A percentile compares a stretch with the other conserved stretches of the same genome.
These are phyloP conservation scores for Ocimum tenuiflorum DNA, from an alignment of 257 asterid genomes.

Conservation along the genomic window DNA sequence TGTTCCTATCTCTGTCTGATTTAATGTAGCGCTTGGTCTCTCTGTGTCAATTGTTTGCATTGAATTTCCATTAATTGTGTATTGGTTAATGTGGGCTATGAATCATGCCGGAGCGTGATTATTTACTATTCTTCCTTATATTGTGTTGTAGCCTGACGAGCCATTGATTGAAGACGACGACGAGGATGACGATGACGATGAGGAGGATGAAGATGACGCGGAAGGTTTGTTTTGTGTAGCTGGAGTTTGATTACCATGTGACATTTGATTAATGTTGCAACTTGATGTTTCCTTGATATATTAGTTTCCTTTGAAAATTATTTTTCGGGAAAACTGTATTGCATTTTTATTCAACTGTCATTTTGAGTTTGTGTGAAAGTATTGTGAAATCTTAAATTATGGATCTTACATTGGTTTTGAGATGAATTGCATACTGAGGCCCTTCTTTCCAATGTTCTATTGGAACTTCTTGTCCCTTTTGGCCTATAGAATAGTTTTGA, in stretches of 20 bases:
- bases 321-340: no score
- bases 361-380: no score
- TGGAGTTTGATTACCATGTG: background rate
- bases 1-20: background rate
- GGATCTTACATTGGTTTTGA: background rate
- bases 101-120: no score
- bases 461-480: background rate
- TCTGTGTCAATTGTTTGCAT: background rate
- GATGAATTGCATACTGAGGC: background rate
- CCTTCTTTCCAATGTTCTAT: background rate
- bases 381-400: no score
- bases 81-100: no score
- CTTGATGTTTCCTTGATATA: no score
- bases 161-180: conserved; percentile 30
- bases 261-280: no score
- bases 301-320: no score
- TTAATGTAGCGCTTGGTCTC: no score
- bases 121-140: background rate
- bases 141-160: conserved; percentile 22
- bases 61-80: background rate
- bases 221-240: conserved; percentile 15
- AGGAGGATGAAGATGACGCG: conserved; percentile 25
- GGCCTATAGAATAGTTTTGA: background rate
- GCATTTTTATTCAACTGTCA: no score
- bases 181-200: conserved; percentile 30